Conservation (phyloP, 2,329 filamentous ascomycete species). For the Aspergillus luchuensis region DNA sequence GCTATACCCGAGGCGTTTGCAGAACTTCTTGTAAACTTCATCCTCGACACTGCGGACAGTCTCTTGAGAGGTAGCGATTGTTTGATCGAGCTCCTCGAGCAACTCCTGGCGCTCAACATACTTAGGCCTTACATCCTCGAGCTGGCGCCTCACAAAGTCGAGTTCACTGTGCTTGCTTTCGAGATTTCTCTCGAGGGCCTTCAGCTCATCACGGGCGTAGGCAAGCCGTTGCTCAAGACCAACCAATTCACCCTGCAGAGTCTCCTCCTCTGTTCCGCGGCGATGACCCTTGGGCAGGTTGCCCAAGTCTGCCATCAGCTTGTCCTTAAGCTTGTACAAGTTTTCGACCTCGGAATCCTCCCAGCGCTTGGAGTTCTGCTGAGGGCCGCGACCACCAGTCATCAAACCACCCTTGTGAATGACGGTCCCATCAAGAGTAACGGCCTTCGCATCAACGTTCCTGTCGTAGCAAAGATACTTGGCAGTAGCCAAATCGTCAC, state of each 20-base stretch:
- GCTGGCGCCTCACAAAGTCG: slow-evolving; percentile 69
- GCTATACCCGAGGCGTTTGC: slow-evolving; percentile 78
- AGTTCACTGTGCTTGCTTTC: slow-evolving; percentile 81
- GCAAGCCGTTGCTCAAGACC: slow-evolving; percentile 76
- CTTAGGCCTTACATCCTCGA: slow-evolving; percentile 76
- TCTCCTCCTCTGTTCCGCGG: slow-evolving; percentile 75
- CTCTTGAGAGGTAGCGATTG: slow-evolving; percentile 58
- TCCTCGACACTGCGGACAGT: slow-evolving; percentile 83
- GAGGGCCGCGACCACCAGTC: slow-evolving; percentile 87
- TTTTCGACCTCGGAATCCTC: slow-evolving; percentile 89
- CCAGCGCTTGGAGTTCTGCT: slow-evolving; percentile 76
- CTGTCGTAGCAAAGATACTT: slow-evolving; percentile 87
- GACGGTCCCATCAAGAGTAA: slow-evolving; percentile 91
- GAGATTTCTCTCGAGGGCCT: slow-evolving; percentile 78
- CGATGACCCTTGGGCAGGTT: slow-evolving; percentile 78
- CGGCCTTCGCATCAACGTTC: slow-evolving; percentile 86
- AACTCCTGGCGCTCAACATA: slow-evolving; percentile 70
- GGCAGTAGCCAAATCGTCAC: slow-evolving; percentile 81
- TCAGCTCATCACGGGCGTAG: slow-evolving; percentile 73
- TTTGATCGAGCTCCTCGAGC: slow-evolving; percentile 63
- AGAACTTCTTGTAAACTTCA: slow-evolving; percentile 82
- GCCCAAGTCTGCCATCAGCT: slow-evolving; percentile 74
- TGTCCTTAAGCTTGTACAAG: slow-evolving; percentile 73
- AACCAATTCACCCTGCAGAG: slow-evolving; percentile 74
- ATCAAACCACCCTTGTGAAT: slow-evolving; percentile 96